phyloP scores from a whole-genome alignment of 2,329 filamentous ascomycete species.

The Phaeosphaeriaceae sp. region DNA sequence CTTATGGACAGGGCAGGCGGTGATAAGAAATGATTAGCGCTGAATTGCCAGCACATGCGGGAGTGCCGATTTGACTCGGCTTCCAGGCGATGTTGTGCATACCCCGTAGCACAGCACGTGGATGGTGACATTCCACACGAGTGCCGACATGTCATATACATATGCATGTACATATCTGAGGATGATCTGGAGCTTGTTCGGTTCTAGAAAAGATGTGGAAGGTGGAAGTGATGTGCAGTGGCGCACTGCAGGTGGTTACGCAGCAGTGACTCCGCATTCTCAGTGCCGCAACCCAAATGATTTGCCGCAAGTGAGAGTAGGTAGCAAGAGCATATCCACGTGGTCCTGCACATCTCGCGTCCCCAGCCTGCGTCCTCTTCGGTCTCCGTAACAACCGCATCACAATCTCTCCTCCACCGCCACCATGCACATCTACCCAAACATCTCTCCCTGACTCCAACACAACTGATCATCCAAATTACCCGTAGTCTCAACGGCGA shows the following conservation, averaged over 20 bases:
- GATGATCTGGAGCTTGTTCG: too few relatives aligned
- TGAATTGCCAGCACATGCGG: too few relatives aligned
- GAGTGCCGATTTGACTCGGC: too few relatives aligned
- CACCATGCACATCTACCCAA: background rate
- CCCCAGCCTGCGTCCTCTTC: background rate
- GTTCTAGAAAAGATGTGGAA: too few relatives aligned
- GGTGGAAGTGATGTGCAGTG: background rate
- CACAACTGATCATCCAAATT: background rate
- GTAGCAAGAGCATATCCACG: background rate
- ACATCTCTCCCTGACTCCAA: background rate
- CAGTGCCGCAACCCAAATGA: too few relatives aligned
- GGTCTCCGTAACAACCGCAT: background rate
- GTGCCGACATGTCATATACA: background rate
- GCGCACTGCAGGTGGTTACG: too few relatives aligned
- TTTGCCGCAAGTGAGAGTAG: too few relatives aligned
- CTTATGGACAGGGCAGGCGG: too few relatives aligned
- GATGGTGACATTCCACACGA: background rate
- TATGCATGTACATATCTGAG: background rate
- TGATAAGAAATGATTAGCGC: too few relatives aligned
- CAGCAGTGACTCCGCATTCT: background rate
- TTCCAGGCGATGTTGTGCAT: background rate
- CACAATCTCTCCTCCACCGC: background rate
- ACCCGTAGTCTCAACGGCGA: background rate
- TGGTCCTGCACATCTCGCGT: background rate
- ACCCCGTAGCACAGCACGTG: background rate